phyloP scores from a whole-genome alignment of 73 alveolate genomes.

The Effrenium voratum region DNA sequence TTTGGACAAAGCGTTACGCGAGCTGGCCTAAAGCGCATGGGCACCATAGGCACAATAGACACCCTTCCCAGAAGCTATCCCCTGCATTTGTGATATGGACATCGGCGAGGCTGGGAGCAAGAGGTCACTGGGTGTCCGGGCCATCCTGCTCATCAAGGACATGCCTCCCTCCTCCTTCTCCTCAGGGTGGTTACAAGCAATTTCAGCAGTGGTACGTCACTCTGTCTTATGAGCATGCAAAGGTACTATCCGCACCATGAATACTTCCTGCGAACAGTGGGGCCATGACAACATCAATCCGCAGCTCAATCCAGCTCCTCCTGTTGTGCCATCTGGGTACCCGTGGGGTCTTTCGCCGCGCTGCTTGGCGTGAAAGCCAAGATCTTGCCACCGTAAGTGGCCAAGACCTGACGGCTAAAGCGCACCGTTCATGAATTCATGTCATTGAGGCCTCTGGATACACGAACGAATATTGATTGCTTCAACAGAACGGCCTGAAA shows the following conservation, averaged over 20 bases:
- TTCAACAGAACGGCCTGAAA: too few relatives aligned
- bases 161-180: constrained; percentile 56
- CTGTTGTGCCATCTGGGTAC: constrained; percentile 90
- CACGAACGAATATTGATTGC: too few relatives aligned
- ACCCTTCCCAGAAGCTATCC: neutral
- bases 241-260: too few relatives aligned
- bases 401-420: constrained; percentile 28
- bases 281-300: too few relatives aligned
- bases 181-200: too few relatives aligned
- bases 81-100: neutral
- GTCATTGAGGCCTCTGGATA: too few relatives aligned
- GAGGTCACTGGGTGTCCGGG: neutral
- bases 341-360: constrained; percentile 78
- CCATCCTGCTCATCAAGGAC: constrained; percentile 2
- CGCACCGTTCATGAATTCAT: too few relatives aligned
- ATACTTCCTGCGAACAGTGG: too few relatives aligned
- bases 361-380: constrained; percentile 71
- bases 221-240: too few relatives aligned
- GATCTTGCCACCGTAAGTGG: constrained; percentile 76
- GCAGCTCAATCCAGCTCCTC: constrained; percentile 1
- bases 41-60: neutral
- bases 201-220: too few relatives aligned
- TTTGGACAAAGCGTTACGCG: neutral
- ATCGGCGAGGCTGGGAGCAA: too few relatives aligned
- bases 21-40: neutral